Base-by-base conservation (phyloP, 257 asterid species). In the Ilex aquifolium region DNA sequence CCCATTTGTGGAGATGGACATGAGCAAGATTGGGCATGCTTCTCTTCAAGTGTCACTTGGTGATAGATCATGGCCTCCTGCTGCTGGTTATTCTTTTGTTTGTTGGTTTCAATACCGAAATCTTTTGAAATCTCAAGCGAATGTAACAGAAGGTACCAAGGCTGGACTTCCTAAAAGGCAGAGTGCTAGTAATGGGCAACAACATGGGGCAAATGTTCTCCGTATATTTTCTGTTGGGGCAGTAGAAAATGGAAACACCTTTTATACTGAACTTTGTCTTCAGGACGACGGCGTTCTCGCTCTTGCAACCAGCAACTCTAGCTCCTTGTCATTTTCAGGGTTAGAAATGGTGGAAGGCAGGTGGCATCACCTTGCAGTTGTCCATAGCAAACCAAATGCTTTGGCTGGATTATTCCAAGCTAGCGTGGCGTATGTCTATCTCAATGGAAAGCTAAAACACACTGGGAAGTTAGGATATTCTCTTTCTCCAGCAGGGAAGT, bases 41-140 rank as follows among this genome's bases (percentile, higher is more conserved):
- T 90, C 95, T 44, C 80, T 93, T 75, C 99, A 93, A 81, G 99
- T 93, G 74, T 96, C 97, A 70, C 65, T 93, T 69, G 99, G 99
- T 61, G 99, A 93, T 81, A 90, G 99, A 82, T 87, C 97, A 42
- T 90, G 99, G 99, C 99, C 99, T 71, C 99, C 99, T 63, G 97
- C 90, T 56, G 99, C 99, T 69, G 99, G 99, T 55, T 93, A 93
- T 80, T 93, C 99, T 69, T 93, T 93, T 63, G 88, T 85, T 64
- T 93, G 99, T 69, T 93, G 99, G 99, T 87, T 93, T 75, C 97
- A 90, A 72, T 93, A 79, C 75, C 79, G 78, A 53, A 90, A 93
- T 74, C 76, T 93, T 67, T 69, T 84, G 54, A 87, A 81, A 75
- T 76, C 92, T 65, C 82, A 81, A 32, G 76, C 80, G 65, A 84